Evolutionary conservation across 2,329 filamentous ascomycete species (phyloP).

Genomic region (Pestalotiopsis sp.): DNA sequence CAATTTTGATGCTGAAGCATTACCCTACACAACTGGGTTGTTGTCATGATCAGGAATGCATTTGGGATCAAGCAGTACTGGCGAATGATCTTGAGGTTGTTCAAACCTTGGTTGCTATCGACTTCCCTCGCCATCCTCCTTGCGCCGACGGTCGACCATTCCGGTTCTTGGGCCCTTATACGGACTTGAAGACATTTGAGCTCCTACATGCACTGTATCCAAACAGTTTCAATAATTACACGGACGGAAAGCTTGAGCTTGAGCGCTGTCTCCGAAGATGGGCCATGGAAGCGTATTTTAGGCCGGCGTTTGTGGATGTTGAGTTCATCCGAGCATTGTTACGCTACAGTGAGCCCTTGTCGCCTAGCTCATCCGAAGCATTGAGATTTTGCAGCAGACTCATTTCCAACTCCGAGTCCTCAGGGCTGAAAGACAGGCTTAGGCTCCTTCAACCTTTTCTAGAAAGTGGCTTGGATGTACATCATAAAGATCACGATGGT

Average conservation of each 20-base stretch:
- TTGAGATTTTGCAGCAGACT: not conserved
- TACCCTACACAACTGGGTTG: not conserved
- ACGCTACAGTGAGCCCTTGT: not conserved
- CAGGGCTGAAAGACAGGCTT: not conserved
- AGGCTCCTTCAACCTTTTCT: not conserved
- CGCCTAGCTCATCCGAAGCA: not conserved
- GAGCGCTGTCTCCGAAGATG: not conserved
- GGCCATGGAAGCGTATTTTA: not conserved
- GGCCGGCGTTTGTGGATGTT: not conserved
- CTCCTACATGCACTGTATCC: not conserved
- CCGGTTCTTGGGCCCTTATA: not conserved
- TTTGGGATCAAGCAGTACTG: not conserved
- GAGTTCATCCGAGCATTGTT: not conserved
- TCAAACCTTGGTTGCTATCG: not conserved
- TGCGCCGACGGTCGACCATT: not conserved
- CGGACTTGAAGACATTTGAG: not conserved
- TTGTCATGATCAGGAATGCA: not conserved
- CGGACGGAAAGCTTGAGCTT: not conserved
- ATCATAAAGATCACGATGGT: too few relatives aligned
- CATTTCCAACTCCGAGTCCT: not conserved
- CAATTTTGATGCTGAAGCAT: not conserved
- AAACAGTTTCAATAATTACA: not conserved
- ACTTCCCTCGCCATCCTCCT: not conserved
- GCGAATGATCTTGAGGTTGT: not conserved
- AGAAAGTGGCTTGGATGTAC: not conserved